Percentiles rank a stretch among this genome's conserved stretches.
Evolutionary conservation across 139 green algal genomes (phyloP).

Genomic region (Closterium sp.): DNA sequence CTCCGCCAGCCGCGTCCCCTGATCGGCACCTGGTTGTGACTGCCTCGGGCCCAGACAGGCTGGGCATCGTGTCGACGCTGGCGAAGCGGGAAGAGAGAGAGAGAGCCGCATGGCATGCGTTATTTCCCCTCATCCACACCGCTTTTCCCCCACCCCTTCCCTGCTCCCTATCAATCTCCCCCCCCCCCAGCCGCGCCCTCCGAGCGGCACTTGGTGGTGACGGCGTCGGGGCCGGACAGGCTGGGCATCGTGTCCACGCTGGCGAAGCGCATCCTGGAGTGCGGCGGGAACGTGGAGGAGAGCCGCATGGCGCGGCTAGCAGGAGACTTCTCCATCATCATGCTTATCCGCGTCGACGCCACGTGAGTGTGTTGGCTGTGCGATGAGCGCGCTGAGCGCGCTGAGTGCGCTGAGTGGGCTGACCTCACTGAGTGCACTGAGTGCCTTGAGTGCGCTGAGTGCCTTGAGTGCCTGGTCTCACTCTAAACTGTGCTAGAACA

Average conservation of each 20-base stretch:
- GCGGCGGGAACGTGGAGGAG: constrained; percentile 42
- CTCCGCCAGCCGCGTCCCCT: too few species aligned
- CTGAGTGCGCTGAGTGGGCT: too few species aligned
- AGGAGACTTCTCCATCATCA: constrained; percentile 44
- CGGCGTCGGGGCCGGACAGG: constrained; percentile 37
- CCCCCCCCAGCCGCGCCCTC: neutral
- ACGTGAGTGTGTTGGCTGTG: neutral
- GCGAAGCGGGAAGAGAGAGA: neutral
- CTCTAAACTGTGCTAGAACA: too few species aligned
- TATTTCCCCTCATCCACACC: neutral
- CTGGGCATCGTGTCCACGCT: constrained; percentile 42
- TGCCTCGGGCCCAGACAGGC: constrained; percentile 35
- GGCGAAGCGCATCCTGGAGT: constrained; percentile 16
- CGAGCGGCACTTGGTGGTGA: constrained; percentile 41
- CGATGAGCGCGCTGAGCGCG: too few species aligned
- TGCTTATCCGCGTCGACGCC: constrained; percentile 38
- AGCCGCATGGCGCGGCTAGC: constrained; percentile 41
- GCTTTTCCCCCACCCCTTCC: too few species aligned
- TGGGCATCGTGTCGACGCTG: constrained; percentile 34
- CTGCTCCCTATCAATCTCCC: neutral
- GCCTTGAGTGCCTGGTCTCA: too few species aligned
- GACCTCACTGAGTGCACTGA: too few species aligned
- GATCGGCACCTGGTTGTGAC: constrained; percentile 38
- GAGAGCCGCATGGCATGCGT: neutral
- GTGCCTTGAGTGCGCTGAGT: too few species aligned